phyloP scores from a whole-genome alignment of 148 eudicot genomes.

The Vaccinium vitisidaea region DNA sequence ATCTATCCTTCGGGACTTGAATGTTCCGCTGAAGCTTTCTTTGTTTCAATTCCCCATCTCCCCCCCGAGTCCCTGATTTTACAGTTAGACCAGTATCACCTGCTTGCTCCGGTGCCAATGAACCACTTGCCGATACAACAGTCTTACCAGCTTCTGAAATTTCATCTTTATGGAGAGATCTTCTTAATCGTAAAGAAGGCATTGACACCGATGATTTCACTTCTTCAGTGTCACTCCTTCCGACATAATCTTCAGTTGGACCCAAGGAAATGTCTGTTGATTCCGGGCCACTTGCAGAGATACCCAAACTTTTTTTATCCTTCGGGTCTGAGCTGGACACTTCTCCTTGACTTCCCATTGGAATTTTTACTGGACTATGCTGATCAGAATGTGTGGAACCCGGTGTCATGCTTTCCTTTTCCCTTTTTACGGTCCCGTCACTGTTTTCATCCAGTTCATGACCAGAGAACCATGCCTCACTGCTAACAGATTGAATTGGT shows the following conservation, averaged over 20 bases:
- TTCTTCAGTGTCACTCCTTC: constrained; percentile 21
- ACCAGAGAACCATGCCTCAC: constrained; percentile 76
- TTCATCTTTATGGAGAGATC: constrained; percentile 39
- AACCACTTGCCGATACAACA: constrained; percentile 39
- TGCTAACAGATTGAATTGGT: constrained; percentile 55
- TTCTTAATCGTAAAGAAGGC: constrained; percentile 35
- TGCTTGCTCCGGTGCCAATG: constrained; percentile 27
- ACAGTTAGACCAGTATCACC: constrained; percentile 29
- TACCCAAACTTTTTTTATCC: constrained; percentile 29
- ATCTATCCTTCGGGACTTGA: constrained; percentile 60
- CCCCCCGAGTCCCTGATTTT: constrained; percentile 26
- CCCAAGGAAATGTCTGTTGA: constrained; percentile 25
- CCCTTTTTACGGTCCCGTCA: constrained; percentile 29
- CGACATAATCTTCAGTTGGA: constrained; percentile 29
- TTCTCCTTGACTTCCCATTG: constrained; percentile 28
- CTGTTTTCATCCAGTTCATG: constrained; percentile 56
- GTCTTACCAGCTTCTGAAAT: constrained; percentile 33
- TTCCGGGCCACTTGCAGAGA: constrained; percentile 29
- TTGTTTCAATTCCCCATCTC: constrained; percentile 37
- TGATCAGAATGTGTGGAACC: constrained; percentile 30
- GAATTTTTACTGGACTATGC: constrained; percentile 16
- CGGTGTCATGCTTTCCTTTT: constrained; percentile 26
- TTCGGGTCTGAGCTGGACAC: constrained; percentile 26
- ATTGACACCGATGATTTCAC: constrained; percentile 23
- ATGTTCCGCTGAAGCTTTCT: constrained; percentile 57